These are phyloP conservation scores for Mucor indicus DNA, from an alignment of 371 early-diverging fungal species.

Conservation along the genomic window DNA sequence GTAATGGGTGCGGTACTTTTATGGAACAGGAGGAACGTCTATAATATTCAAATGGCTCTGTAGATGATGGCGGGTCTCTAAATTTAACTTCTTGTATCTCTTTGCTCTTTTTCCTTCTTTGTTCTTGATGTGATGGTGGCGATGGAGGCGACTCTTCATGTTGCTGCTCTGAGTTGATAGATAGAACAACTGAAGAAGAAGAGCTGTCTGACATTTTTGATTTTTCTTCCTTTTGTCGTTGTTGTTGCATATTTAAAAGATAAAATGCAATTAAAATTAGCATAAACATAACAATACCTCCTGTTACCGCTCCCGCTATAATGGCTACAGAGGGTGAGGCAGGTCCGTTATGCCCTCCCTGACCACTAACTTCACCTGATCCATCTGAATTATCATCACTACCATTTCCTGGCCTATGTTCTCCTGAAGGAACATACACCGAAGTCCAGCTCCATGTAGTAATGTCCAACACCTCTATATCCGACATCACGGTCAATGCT, in stretches of 20 bases:
- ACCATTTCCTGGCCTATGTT: constrained; percentile 1
- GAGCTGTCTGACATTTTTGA: background rate
- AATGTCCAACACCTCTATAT: constrained; percentile 40
- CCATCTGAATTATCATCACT: background rate
- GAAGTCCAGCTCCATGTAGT: constrained; percentile 49
- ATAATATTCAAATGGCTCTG: constrained; percentile 9
- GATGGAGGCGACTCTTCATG: no score
- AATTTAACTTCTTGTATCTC: constrained; percentile 4
- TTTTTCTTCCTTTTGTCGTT: constrained; percentile 2
- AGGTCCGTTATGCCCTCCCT: constrained; percentile 3
- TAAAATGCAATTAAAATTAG: constrained; percentile 33
- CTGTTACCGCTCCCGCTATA: constrained; percentile 42
- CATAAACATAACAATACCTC: constrained; percentile 32
- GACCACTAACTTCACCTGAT: background rate
- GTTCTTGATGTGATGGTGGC: no score
- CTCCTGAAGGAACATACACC: constrained; percentile 24
- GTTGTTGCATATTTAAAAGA: constrained; percentile 26
- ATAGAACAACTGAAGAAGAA: background rate
- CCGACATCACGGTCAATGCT: constrained; percentile 37
- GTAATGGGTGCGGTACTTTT: constrained; percentile 2
- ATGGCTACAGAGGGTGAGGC: constrained; percentile 31
- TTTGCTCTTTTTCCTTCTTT: no score
- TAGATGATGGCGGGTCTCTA: constrained; percentile 2
- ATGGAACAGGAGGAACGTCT: background rate
- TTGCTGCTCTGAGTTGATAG: background rate